Evolutionary conservation across 495 filamentous ascomycete species (phyloP).

Genomic region (Talaromyces trachyspermus): DNA sequence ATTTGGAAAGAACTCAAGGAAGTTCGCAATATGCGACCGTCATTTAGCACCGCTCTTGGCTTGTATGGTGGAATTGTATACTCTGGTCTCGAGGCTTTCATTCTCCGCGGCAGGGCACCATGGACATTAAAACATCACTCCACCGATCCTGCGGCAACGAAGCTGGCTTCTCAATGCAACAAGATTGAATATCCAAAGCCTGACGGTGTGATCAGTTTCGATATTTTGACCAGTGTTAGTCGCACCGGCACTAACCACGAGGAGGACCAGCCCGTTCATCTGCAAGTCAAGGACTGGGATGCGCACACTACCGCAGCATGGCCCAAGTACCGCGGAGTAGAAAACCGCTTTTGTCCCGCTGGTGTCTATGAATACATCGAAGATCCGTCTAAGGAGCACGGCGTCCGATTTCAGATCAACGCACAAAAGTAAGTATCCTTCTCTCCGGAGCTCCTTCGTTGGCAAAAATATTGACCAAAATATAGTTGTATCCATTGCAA

Average conservation of each 20-base stretch:
- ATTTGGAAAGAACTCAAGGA: slow-evolving; percentile 94
- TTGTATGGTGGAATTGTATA: slow-evolving; percentile 87
- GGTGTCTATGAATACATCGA: slow-evolving; percentile 98
- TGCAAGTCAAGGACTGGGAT: slow-evolving; percentile 93
- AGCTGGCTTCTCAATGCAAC: slow-evolving; percentile 64
- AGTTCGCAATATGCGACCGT: slow-evolving; percentile 95
- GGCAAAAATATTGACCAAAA: background rate
- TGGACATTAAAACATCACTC: slow-evolving; percentile 89
- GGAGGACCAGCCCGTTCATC: slow-evolving; percentile 94
- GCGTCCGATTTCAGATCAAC: slow-evolving; percentile 96
- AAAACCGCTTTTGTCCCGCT: slow-evolving; percentile 99
- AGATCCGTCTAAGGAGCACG: slow-evolving; percentile 70
- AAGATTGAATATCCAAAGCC: slow-evolving; percentile 98
- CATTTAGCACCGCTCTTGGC: slow-evolving; percentile 78
- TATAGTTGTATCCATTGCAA: slow-evolving; percentile 96
- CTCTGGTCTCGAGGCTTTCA: slow-evolving; percentile 84
- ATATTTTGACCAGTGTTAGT: slow-evolving; percentile 89
- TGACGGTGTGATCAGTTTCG: slow-evolving; percentile 87
- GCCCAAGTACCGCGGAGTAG: slow-evolving; percentile 83
- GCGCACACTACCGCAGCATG: slow-evolving; percentile 74
- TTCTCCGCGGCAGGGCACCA: slow-evolving; percentile 72
- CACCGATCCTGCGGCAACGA: slow-evolving; percentile 60
- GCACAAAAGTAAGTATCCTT: slow-evolving; percentile 75
- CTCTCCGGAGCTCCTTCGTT: no score
- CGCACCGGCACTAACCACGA: slow-evolving; percentile 97